These are phyloP conservation scores for Cercospora sojina DNA, from an alignment of 2,329 filamentous ascomycete genomes.

Conservation along the genomic window DNA sequence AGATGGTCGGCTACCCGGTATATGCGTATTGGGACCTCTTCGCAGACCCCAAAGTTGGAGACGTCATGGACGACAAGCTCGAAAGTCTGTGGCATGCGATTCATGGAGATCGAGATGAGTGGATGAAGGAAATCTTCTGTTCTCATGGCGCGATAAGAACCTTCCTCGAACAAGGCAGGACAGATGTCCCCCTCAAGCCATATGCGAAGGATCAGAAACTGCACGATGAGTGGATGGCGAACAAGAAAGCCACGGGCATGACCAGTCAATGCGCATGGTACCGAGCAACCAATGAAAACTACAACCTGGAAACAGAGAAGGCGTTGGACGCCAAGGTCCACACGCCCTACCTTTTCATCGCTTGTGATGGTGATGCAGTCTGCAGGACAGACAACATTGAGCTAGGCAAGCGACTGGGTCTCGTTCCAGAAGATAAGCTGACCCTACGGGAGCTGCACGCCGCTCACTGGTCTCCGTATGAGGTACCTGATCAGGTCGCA, in stretches of 20 bases:
- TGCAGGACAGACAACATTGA: constrained; percentile 28
- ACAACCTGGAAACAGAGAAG: constrained; percentile 30
- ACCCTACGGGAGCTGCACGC: constrained; percentile 22
- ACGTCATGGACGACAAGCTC: constrained; percentile 36
- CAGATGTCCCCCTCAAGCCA: constrained; percentile 33
- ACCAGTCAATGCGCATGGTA: constrained; percentile 42
- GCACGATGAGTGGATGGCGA: constrained; percentile 39
- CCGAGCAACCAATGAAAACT: constrained; percentile 29
- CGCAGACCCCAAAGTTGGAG: constrained; percentile 37
- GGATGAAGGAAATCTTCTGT: constrained; percentile 42
- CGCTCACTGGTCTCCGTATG: constrained; percentile 33
- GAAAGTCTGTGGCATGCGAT: constrained; percentile 28
- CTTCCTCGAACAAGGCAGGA: constrained; percentile 24
- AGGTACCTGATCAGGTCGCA: constrained; percentile 31
- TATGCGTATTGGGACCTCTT: constrained; percentile 47
- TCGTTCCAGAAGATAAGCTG: constrained; percentile 25
- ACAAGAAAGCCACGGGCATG: constrained; percentile 36
- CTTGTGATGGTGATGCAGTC: constrained; percentile 32
- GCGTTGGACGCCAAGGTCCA: constrained; percentile 23
- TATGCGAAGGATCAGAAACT: constrained; percentile 39
- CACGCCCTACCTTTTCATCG: constrained; percentile 41
- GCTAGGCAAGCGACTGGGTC: constrained; percentile 21
- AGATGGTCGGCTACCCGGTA: constrained; percentile 40
- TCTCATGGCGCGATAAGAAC: constrained; percentile 39
- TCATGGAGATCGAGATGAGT: constrained; percentile 26